Evolutionary conservation across 129 eudicot species (phyloP), one percentile per base, ranked within the genome.

Genomic region (Saposhnikovia divaricata): DNA sequence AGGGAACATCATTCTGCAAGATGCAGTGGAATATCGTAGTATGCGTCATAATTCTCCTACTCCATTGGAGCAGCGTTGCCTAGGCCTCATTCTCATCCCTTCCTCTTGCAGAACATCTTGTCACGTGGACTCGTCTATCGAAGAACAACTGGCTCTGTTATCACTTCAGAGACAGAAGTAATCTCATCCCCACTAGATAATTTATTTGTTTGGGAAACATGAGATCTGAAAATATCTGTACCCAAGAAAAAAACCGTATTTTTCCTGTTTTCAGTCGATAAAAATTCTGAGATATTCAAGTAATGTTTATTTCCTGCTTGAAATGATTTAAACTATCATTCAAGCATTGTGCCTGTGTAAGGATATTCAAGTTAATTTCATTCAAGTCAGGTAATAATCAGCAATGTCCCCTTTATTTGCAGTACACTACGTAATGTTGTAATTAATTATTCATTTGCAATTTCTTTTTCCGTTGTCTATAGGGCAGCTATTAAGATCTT

Each of bases 1-100:
- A 86, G 98, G 98, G 59, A 93, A 91, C 89, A 89, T 91, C 10
- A 88, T 93, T 72, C 91, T 93, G 71, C 97, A 93, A 88, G 98
- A 93, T 86, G 90, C 93, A 3, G 82, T 93, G 9, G 98, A 93
- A 82, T 89, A 88, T 85, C 96, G 96, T 11, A 91, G 90, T 83
- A 87, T 93, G 19, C 87, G 96, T 81, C 84, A 86, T 66, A 75
- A 90, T 44, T 84, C 90, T 57, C 96, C 97, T 84, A 88, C 98
- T 18, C 92, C 96, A 40, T 87, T 87, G 97, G 98, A 93, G 79
- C 97, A 91, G 28, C 84, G 97, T 46, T 86, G 85, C 42, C 96
- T 93, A 28, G 98, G 98, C 80, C 93, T 91, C 61, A 88, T 93
- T 79, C 87, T 93, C 81, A 93, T 93, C 76, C 98, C 98, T 55